These are phyloP conservation scores for Sphaerulina populicola DNA, from an alignment of 2,329 filamentous ascomycete genomes.

Conservation along the genomic window DNA sequence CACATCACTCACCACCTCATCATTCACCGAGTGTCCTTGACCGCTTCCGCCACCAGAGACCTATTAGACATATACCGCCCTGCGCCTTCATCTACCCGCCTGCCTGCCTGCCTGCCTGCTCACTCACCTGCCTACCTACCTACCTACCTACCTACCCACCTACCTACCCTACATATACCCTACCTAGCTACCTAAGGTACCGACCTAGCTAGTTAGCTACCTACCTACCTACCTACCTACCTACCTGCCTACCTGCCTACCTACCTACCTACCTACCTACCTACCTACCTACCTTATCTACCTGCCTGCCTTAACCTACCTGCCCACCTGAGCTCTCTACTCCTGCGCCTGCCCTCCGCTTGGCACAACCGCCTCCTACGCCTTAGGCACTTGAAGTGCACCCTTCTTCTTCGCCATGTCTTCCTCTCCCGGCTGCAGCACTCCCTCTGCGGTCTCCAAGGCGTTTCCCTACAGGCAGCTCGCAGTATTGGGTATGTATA, in stretches of 20 bases:
- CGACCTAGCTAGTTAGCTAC: too few relatives aligned
- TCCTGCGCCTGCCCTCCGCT: not conserved
- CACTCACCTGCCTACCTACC: not conserved
- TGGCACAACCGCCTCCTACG: conserved; percentile 3
- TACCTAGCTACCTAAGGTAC: too few relatives aligned
- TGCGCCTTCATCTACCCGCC: conserved; percentile 4
- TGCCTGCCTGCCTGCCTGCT: too few relatives aligned
- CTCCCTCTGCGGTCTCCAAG: conserved; percentile 21
- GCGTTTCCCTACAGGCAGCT: conserved; percentile 53
- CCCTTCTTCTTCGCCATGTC: conserved; percentile 16
- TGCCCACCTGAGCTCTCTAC: too few relatives aligned
- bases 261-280: too few relatives aligned
- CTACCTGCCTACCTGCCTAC: too few relatives aligned
- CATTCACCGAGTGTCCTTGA: conserved; percentile 13
- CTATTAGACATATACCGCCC: conserved; percentile 7
- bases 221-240: too few relatives aligned
- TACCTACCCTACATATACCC: too few relatives aligned
- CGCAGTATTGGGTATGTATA: conserved; percentile 45
- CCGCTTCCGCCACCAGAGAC: conserved; percentile 10
- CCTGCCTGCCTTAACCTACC: too few relatives aligned
- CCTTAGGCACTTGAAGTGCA: conserved; percentile 2
- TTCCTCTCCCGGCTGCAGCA: conserved; percentile 5
- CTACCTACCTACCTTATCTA: too few relatives aligned
- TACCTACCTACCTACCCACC: too few relatives aligned
- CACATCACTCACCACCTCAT: not conserved